Conservation (phyloP, 306 rosid species). For the Vicia faba region DNA sequence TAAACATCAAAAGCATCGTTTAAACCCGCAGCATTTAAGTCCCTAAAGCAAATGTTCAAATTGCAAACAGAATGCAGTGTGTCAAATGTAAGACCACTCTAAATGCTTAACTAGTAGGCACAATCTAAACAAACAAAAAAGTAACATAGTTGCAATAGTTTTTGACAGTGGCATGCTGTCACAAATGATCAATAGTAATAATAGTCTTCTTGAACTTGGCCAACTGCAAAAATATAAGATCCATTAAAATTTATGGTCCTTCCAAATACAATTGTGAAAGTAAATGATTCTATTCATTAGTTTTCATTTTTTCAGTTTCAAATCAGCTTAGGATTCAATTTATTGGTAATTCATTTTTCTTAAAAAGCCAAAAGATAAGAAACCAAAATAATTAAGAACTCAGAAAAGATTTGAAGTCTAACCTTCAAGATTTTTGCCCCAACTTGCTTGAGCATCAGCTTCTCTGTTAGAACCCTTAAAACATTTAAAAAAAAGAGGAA, state of each 20-base stretch:
- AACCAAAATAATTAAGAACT: conserved; percentile 7
- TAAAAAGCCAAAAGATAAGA: too few relatives aligned
- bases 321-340: not conserved
- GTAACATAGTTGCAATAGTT: not conserved
- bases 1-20: not conserved
- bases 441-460: conserved; percentile 80
- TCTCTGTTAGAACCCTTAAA: conserved; percentile 67
- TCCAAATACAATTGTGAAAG: too few relatives aligned
- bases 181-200: not conserved
- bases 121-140: conserved; percentile 5
- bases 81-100: not conserved
- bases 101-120: not conserved
- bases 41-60: not conserved
- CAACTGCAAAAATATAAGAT: not conserved
- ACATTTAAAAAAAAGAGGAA: conserved; percentile 4
- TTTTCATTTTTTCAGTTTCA: too few relatives aligned
- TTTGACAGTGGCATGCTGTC: conserved; percentile 2
- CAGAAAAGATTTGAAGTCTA: conserved; percentile 19
- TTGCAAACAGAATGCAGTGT: too few relatives aligned
- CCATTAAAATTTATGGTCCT: too few relatives aligned
- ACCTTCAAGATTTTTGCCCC: conserved; percentile 67
- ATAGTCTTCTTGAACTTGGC: not conserved
- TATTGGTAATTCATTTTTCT: not conserved
- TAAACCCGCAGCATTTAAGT: too few relatives aligned
- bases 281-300: too few relatives aligned